These are phyloP conservation scores for Trifolium pratense DNA, from an alignment of 306 rosid species.

Conservation along the genomic window DNA sequence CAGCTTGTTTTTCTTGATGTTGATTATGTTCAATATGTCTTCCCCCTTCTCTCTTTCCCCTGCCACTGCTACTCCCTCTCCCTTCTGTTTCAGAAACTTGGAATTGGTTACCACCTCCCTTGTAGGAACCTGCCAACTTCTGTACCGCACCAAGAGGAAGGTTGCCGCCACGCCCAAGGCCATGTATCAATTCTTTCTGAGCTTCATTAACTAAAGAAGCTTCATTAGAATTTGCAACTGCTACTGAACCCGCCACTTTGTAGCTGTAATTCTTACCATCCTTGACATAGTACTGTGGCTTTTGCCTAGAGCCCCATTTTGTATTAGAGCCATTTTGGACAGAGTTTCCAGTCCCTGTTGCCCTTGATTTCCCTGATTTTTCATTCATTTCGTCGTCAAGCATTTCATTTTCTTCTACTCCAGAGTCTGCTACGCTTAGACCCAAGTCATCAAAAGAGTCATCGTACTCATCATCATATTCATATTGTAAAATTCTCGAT, in stretches of 20 bases:
- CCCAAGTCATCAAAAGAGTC: slow-evolving; percentile 98
- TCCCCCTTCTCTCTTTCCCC: slow-evolving; percentile 58
- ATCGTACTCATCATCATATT: slow-evolving; percentile 95
- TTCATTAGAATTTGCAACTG: slow-evolving; percentile 82
- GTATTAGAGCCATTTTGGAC: slow-evolving; percentile 56
- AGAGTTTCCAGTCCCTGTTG: slow-evolving; percentile 48
- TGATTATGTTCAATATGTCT: slow-evolving; percentile 43
- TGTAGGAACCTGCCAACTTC: slow-evolving; percentile 63
- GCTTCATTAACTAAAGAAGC: slow-evolving; percentile 70
- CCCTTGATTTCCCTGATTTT: slow-evolving; percentile 52
- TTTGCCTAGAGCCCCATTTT: slow-evolving; percentile 90
- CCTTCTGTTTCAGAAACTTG: slow-evolving; percentile 55
- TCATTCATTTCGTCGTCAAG: slow-evolving; percentile 49
- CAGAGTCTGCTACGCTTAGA: slow-evolving; percentile 83
- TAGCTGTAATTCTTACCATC: slow-evolving; percentile 98
- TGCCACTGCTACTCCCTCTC: slow-evolving; percentile 54
- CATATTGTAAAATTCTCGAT: slow-evolving; percentile 64
- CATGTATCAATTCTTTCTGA: slow-evolving; percentile 74
- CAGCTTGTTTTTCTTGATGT: slow-evolving; percentile 51
- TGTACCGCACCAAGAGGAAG: slow-evolving; percentile 84
- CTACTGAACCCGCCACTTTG: slow-evolving; percentile 88
- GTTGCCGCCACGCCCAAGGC: slow-evolving; percentile 98
- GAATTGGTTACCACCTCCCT: slow-evolving; percentile 51
- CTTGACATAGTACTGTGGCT: slow-evolving; percentile 89
- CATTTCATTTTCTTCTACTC: slow-evolving; percentile 68